Evolutionary conservation across 257 asterid species (phyloP).

Genomic region (Ehretia macrophylla): DNA sequence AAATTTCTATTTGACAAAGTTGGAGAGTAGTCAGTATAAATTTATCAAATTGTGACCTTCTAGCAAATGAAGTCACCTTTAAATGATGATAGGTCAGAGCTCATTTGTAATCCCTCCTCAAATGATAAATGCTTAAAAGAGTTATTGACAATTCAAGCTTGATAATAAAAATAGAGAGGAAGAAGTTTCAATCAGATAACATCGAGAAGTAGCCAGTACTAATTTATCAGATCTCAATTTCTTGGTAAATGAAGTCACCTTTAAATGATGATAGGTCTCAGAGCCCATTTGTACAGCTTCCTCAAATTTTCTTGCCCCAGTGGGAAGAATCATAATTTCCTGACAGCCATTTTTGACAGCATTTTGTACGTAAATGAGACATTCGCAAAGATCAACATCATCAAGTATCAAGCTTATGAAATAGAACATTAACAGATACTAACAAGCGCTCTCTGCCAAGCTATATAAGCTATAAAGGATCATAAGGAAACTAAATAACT

Average conservation of each 20-base stretch:
- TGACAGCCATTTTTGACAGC: constrained; percentile 30
- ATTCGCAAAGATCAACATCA: neutral
- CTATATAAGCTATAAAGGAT: neutral
- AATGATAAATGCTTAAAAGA: constrained; percentile 20
- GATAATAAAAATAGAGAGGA: no score
- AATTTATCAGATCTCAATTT: no score
- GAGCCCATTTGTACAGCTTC: constrained; percentile 98
- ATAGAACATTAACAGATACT: neutral
- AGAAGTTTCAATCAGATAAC: neutral
- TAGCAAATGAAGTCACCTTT: constrained; percentile 47
- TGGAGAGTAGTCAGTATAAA: no score
- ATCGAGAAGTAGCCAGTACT: no score
- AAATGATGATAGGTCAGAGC: constrained; percentile 96
- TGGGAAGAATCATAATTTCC: constrained; percentile 91
- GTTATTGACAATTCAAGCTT: no score
- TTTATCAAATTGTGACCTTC: no score
- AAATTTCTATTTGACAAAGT: neutral
- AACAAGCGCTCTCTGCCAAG: no score
- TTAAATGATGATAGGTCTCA: constrained; percentile 92
- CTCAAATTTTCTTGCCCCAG: constrained; percentile 80
- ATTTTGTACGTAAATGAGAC: constrained; percentile 19
- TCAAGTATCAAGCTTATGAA: neutral
- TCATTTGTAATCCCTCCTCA: constrained; percentile 96
- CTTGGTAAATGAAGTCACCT: constrained; percentile 42
- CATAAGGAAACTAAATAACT: neutral